These are phyloP conservation scores for Rubroboletus satanas DNA, from an alignment of 768 basidiomycete genomes.

Conservation along the genomic window DNA sequence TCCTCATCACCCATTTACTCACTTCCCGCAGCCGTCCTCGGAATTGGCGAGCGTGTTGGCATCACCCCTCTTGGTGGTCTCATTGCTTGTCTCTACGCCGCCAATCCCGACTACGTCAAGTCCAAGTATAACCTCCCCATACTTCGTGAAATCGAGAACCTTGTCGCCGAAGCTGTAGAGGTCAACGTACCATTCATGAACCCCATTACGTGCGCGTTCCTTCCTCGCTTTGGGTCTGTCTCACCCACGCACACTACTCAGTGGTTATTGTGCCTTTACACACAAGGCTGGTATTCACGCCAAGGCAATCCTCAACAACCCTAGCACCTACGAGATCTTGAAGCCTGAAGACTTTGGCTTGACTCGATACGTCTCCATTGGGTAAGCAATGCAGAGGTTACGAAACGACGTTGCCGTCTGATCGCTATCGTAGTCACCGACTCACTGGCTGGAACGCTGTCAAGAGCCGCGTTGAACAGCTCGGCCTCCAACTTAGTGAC, in stretches of 20 bases:
- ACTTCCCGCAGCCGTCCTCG: slow-evolving; percentile 68
- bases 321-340: slow-evolving; percentile 97
- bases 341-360: slow-evolving; percentile 99
- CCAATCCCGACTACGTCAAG: slow-evolving; percentile 99
- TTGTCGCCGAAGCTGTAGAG: slow-evolving; percentile 98
- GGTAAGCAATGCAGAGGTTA: slow-evolving; percentile 39
- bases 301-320: slow-evolving; percentile 99
- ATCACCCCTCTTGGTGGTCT: slow-evolving; percentile 98
- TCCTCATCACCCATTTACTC: background rate
- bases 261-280: slow-evolving; percentile 99
- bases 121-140: slow-evolving; percentile 96
- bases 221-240: background rate
- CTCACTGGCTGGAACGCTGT: slow-evolving; percentile 99
- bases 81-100: slow-evolving; percentile 93
- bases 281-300: slow-evolving; percentile 99
- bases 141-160: slow-evolving; percentile 98
- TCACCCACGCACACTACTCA: slow-evolving; percentile 29
- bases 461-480: slow-evolving; percentile 98
- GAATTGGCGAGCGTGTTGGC: slow-evolving; percentile 98
- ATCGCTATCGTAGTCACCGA: slow-evolving; percentile 59
- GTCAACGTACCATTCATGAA: slow-evolving; percentile 98
- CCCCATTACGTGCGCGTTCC: slow-evolving; percentile 70
- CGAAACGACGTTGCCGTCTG: background rate
- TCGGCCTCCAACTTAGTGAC: slow-evolving; percentile 84
- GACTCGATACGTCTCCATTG: slow-evolving; percentile 96